A percentile compares a stretch with the other conserved stretches of the same genome.
Conservation (phyloP, 2,329 filamentous ascomycete genomes). For the Aspergillus alliaceus region DNA sequence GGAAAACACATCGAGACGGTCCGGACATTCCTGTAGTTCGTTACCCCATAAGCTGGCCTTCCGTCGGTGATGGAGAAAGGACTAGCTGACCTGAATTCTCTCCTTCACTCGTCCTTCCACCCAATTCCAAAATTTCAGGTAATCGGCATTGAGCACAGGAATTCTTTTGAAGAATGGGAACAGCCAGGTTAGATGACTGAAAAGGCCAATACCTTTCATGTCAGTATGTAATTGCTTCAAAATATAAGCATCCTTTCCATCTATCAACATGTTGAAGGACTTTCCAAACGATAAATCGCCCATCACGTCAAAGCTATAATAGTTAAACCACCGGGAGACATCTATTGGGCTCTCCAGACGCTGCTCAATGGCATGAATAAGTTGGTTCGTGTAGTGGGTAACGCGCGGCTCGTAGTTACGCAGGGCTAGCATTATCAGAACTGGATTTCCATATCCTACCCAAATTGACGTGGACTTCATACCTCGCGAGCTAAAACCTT, state of each 20-base stretch:
- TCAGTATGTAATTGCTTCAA: constrained; percentile 17
- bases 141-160: constrained; percentile 13
- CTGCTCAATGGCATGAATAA: constrained; percentile 7
- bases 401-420: constrained; percentile 4
- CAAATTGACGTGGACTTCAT: no score
- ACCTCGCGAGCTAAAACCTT: constrained; percentile 32
- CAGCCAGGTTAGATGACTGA: constrained; percentile 24
- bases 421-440: not conserved
- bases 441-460: no score
- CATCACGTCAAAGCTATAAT: constrained; percentile 33
- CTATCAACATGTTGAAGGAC: constrained; percentile 36
- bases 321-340: constrained; percentile 23
- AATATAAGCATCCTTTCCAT: constrained; percentile 19
- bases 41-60: no score
- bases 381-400: not conserved
- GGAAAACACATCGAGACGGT: constrained; percentile 17
- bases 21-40: constrained; percentile 13
- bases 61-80: no score
- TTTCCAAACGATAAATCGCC: constrained; percentile 39
- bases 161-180: constrained; percentile 22
- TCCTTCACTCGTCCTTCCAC: not conserved
- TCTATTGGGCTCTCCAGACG: constrained; percentile 10
- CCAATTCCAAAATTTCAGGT: constrained; percentile 12
- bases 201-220: constrained; percentile 18
- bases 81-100: constrained; percentile 3